phyloP scores from a whole-genome alignment of 768 basidiomycete species.

The Pilatotrama ljubarskyi region DNA sequence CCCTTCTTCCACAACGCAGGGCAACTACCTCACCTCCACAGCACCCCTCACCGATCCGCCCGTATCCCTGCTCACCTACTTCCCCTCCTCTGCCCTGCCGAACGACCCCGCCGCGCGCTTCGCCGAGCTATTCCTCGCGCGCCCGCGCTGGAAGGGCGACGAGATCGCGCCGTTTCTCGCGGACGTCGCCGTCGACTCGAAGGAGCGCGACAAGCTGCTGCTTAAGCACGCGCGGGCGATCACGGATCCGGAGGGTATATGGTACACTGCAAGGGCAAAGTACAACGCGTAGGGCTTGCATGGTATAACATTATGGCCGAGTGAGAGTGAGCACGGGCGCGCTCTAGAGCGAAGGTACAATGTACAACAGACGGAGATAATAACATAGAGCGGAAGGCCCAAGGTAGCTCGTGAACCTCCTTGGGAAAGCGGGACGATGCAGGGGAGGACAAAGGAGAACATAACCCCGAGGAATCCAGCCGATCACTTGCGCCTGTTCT shows the following conservation, averaged over 20 bases:
- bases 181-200: slow-evolving; percentile 80
- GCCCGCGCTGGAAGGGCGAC: slow-evolving; percentile 70
- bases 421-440: too few species aligned
- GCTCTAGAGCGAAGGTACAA: not conserved
- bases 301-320: too few species aligned
- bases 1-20: slow-evolving; percentile 46
- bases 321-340: too few species aligned
- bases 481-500: slow-evolving; percentile 3
- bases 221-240: slow-evolving; percentile 83
- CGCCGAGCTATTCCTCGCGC: slow-evolving; percentile 82
- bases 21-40: slow-evolving; percentile 62
- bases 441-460: too few species aligned
- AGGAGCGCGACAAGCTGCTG: slow-evolving; percentile 85
- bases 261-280: slow-evolving; percentile 73
- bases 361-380: not conserved
- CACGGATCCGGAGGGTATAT: slow-evolving; percentile 64
- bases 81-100: slow-evolving; percentile 74
- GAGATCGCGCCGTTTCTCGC: slow-evolving; percentile 82
- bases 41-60: slow-evolving; percentile 37
- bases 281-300: slow-evolving; percentile 46
- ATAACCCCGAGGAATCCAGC: too few species aligned
- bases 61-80: slow-evolving; percentile 57
- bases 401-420: too few species aligned
- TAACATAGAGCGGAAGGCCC: not conserved
- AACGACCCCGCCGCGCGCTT: slow-evolving; percentile 80